Evolutionary conservation across 1,139 yeast species (phyloP).

Genomic region (Magnusiomyces clavatus): DNA sequence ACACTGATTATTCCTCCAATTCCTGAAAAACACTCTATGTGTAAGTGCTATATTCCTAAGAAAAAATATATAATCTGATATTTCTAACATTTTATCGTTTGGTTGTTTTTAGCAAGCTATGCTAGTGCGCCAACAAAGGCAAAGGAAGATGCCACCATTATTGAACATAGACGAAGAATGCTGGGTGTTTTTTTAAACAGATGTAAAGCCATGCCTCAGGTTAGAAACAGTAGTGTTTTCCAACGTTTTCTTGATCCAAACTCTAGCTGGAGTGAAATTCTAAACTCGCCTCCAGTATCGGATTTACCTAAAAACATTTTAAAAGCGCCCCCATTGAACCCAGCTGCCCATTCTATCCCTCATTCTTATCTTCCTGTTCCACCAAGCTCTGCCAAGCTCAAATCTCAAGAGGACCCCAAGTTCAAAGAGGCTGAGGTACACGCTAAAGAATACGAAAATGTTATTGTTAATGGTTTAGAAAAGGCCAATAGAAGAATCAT

Average conservation of each 20-base stretch:
- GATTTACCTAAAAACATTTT: conserved; percentile 46
- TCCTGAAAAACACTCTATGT: conserved; percentile 77
- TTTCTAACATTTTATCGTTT: neutral
- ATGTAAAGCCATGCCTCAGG: conserved; percentile 51
- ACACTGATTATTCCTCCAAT: conserved; percentile 84
- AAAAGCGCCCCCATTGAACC: conserved; percentile 48
- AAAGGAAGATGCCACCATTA: conserved; percentile 44
- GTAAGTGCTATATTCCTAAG: conserved; percentile 16
- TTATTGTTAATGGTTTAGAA: conserved; percentile 52
- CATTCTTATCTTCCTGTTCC: conserved; percentile 64
- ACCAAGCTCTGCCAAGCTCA: conserved; percentile 35
- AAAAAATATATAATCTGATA: too few species aligned
- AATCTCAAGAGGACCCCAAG: conserved; percentile 29
- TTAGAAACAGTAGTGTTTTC: conserved; percentile 56
- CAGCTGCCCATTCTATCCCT: conserved; percentile 45
- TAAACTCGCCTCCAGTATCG: conserved; percentile 50
- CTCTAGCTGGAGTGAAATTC: conserved; percentile 60
- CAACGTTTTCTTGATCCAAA: conserved; percentile 78
- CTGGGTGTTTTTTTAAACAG: conserved; percentile 71
- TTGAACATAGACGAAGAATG: conserved; percentile 65
- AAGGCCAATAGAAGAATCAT: conserved; percentile 59
- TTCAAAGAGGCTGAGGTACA: conserved; percentile 40
- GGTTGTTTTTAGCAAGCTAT: conserved; percentile 30
- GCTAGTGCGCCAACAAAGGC: conserved; percentile 51
- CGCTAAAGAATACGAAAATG: conserved; percentile 49